Evolutionary conservation across 495 filamentous ascomycete genomes (phyloP), one percentile per base, ranked within the genome.

Genomic region (Aspergillus bridgeri): DNA sequence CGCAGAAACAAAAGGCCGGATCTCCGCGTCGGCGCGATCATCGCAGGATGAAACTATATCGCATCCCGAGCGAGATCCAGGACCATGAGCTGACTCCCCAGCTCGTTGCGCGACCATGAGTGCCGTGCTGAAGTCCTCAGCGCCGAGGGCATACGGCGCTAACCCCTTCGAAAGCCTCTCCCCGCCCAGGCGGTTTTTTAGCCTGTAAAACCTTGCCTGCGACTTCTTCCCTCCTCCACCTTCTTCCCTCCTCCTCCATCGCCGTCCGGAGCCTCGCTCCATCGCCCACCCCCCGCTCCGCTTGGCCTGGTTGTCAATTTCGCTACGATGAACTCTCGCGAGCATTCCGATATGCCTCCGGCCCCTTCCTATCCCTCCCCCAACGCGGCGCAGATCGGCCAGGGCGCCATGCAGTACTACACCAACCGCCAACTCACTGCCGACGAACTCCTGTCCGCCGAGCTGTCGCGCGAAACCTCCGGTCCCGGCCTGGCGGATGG

Each of bases 1-100:
- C 75, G 75, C 75, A 78, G 75, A 78, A 78, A 78, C 69, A 67
- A 78, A 78, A 75, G 66, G 70, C 75, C 75, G 70, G 67, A 20
- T 52, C 65, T 67, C 67, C 67, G 70, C 67, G 64, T 73, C 68
- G 68, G 73, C 65, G 60, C 62, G 65, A 75, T 73, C 67, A 73
- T 71, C 71, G 67, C 60, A 71, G 50, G 49, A 65, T 56, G 66
- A 67, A 68, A 70, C 67, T 68, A 71, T 57, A 67, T 66, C 52
- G 43, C 54, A 55, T 48, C 49, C 62, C 59, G 50, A 61, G 60
- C 55, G 13, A 15, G 13, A 38, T 38, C 33, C 33, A 38, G 33
- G 33, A 15, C 33, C 33, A 38, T 38, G 33, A 38, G 33, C 33
- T 13, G 53, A 23, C 57, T 60, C 45, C 33, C 60, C 57, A 54